Conservation (phyloP, 2,329 filamentous ascomycete genomes). For the Ophiostoma pallidulum region DNA sequence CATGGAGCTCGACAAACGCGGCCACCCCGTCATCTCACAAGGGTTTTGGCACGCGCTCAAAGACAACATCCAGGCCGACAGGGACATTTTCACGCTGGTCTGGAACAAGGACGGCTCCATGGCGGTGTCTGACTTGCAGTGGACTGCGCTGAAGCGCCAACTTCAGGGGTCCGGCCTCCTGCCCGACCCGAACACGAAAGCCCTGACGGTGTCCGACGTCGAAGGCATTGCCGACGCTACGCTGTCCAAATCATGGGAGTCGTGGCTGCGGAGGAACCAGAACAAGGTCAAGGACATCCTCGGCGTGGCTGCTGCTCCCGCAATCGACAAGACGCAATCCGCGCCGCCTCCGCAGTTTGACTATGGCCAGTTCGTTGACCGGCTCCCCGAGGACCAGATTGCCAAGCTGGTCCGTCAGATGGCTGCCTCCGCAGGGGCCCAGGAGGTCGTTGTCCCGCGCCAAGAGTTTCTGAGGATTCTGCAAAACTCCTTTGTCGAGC, state of each 20-base stretch:
- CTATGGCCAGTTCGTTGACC: conserved; percentile 18
- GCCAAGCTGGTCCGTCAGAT: conserved; percentile 30
- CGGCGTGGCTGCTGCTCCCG: not conserved
- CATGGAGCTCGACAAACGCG: conserved; percentile 42
- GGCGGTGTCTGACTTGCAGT: conserved; percentile 36
- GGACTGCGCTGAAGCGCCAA: conserved; percentile 35
- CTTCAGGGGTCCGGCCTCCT: conserved; percentile 26
- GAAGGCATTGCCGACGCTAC: conserved; percentile 23
- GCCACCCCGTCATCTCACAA: conserved; percentile 43
- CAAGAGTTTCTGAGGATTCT: conserved; percentile 40
- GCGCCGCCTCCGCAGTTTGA: not conserved
- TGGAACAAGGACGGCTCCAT: conserved; percentile 29
- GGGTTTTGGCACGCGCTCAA: conserved; percentile 58
- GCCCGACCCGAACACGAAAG: conserved; percentile 21
- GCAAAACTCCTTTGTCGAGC: conserved; percentile 28
- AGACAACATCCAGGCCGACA: conserved; percentile 42
- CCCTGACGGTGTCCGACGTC: conserved; percentile 22
- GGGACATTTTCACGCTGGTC: conserved; percentile 37
- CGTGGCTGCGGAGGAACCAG: conserved; percentile 44
- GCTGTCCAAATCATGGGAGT: conserved; percentile 36
- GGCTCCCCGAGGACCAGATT: conserved; percentile 27
- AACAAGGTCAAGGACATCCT: conserved; percentile 28
- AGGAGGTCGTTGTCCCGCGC: conserved; percentile 34
- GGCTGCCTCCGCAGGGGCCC: conserved; percentile 22
- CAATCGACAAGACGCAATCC: not conserved